Base-by-base conservation (phyloP, 2,329 filamentous ascomycete species). In the Diaporthe aspalathi region DNA sequence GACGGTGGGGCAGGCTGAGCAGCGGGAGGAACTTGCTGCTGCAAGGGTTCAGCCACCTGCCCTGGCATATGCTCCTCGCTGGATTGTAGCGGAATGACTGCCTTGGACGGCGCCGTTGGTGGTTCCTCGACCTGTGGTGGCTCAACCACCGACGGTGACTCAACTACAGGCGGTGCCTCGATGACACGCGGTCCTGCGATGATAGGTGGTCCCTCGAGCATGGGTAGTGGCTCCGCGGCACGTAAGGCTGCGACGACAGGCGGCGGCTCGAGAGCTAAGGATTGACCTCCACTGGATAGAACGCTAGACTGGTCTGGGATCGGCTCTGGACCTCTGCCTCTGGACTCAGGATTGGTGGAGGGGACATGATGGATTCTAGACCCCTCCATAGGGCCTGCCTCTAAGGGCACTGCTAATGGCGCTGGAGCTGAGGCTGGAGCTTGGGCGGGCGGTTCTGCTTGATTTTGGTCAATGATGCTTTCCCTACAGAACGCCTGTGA, bases 61-160 rank as follows among this genome's bases (percentile, higher is more conserved):
- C 63, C 68, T 27, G 71, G 63, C 68, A 71, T 71, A n/a, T 68
- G 68, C 4, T 65, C 63, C 49, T 73, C 71, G 20, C 68, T 71
- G 14, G 71, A 63, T 45, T 49, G 63, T 29, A 73, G 24, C 45
- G 71, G 54, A 27, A 71, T 12, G 17, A 71, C 68, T 27, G 57
- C 68, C 45, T 43, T 56, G 7, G 40, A 35, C 29, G 68, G 68
- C 14, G 16, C 27, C 12, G 43, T 16, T 40, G 47, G 35, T 3
- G 29, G n/a, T 29, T 68, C 63, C 27, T 70, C 62, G 17, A 20
- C 40, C 11, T 43, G 12, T 24, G 24, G 43, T n/a, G 60, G 56
- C 40, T 72, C 70, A 24, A 22, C 29, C 2, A 38, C 43, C n/a
- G 53, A 22, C 17, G 67, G 16, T 11, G 43, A 11, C 29, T 60